Base-by-base conservation (phyloP, 202 grass and related monocot species). In the Carex sylvatica region DNA sequence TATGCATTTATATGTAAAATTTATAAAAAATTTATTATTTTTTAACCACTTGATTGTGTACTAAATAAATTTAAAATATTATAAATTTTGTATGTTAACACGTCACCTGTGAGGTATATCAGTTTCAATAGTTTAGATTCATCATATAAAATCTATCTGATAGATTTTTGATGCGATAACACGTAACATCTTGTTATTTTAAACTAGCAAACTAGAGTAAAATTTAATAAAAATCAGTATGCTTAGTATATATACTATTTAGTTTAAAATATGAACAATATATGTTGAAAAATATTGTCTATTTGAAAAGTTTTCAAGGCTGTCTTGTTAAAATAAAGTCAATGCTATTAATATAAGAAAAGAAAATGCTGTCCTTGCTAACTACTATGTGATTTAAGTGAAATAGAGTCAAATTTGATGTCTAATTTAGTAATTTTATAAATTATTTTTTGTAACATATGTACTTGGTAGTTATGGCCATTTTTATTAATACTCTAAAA, bases 291-390 rank as follows among this genome's bases (percentile, higher is more conserved):
- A 51, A 51, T 6, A 24, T 7, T 51, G 3, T 23, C 0, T 26
- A 73, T 73, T 65, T 24, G 2, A 51, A 26, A 52, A 72, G 4
- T 26, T 52, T 26, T 54, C 3, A 15, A 53, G 23, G 47, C 0
- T 74, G 12, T 18, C 70, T 74, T 54, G 44, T 23, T 74, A 52
- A 51, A 52, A 73, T 7, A 47, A 77, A 77, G 16, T 77, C 28
- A 77, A 77, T 56, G 51, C 52, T 19, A 20, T 77, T 3, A 58
- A 58, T 58, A 56, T 28, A 52, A 33, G 14, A 55, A 75, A 36
- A 77, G 14, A 77, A 22, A 49, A 58, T 19, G 51, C 12, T 77
- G 52, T 76, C 51, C 51, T 77, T 42, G 6, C 8, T 76, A 49
- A 8, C 38, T 40, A 40, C 5, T 40, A 40, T 40, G 31, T 14